phyloP scores from a whole-genome alignment of 1,284 basidiomycete genomes.

The Cutaneotrichosporon sp. region DNA sequence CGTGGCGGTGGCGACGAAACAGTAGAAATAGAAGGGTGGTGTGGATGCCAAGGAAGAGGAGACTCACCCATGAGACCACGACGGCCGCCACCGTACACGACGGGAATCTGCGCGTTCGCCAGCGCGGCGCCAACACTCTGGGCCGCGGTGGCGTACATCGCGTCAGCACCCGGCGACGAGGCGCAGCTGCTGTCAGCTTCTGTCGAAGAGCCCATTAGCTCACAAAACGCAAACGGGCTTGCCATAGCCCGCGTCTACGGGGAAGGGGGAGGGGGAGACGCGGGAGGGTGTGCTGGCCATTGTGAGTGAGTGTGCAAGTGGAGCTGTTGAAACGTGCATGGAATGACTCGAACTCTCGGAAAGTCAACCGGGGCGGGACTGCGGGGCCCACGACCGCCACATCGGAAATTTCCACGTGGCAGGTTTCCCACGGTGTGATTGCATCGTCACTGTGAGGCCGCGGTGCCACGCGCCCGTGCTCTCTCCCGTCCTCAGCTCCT shows the following conservation, averaged over 20 bases:
- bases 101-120: conserved; percentile 63
- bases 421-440: conserved; percentile 8
- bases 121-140: conserved; percentile 73
- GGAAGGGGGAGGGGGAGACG: conserved; percentile 27
- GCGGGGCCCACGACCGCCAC: not conserved
- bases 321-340: not conserved
- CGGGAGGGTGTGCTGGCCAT: not conserved
- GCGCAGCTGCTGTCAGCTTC: conserved; percentile 59
- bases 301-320: not conserved
- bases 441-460: not conserved
- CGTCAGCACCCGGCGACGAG: conserved; percentile 66
- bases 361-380: not conserved
- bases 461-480: not conserved
- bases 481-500: not conserved
- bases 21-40: not conserved
- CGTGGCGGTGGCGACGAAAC: not conserved
- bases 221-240: conserved; percentile 54
- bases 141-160: conserved; percentile 69
- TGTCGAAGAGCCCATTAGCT: conserved; percentile 14
- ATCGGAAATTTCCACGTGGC: not conserved
- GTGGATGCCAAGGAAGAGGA: not conserved
- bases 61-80: conserved; percentile 76
- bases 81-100: conserved; percentile 85
- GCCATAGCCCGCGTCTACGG: conserved; percentile 19
- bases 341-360: not conserved